Evolutionary conservation across 176 grass and related monocot genomes (phyloP), one percentile per base, ranked within the genome.

Genomic region (Aegilops sharonensis): DNA sequence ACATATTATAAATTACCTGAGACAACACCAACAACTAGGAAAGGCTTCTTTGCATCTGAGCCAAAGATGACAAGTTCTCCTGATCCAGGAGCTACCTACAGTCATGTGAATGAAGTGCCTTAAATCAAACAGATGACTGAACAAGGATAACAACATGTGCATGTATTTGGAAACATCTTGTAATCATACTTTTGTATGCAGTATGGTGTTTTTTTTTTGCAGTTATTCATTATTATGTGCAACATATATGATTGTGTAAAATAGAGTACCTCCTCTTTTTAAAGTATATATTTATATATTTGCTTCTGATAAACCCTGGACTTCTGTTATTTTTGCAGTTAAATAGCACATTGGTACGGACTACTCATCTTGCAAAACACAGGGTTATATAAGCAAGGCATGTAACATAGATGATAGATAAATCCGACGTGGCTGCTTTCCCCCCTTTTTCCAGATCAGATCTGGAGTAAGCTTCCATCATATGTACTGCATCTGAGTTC

Each of bases 61-160:
- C 88, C 91, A 12, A 85, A 87, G 20, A 85, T 82, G 32, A 92
- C 88, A 72, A 92, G 91, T 77, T 92, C 91, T 4, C 91, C 85
- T 60, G 91, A 90, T 50, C 85, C 85, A 63, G 91, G 87, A 82
- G 88, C 77, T 67, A 77, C 88, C 91, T 92, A 79, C 6, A 35
- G n/a, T 65, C 54, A 88, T 75, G 43, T 78, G 52, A 67, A 81
- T n/a, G 25, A 34, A 74, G 30, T 84, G 9, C 17, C 20, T 84
- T 72, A 79, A 62, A 39, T 37, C 23, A 30, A 77, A 25, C 15
- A 31, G 5, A 43, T 15, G 64, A 8, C 8, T 34, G 8, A 86
- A 54, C 40, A 50, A 25, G 21, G 21, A 5, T 14, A 24, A 14
- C 3, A 45, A 25, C 3, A 47, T 35, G 5, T 35, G 8, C 63